phyloP scores from a whole-genome alignment of 305 asterid species.

The Fraxinus velutina region DNA sequence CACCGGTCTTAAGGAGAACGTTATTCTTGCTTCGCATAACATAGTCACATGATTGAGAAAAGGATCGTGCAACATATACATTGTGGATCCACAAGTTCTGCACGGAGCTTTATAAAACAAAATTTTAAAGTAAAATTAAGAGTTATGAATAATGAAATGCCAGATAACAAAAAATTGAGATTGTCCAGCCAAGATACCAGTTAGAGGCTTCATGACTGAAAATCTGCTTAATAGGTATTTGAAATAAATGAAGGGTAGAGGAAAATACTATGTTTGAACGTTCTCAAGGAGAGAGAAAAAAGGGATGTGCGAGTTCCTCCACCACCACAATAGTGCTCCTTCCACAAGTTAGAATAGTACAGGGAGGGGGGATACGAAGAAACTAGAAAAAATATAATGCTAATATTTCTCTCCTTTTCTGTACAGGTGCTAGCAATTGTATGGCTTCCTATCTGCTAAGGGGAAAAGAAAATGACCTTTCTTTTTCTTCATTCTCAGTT shows the following conservation, averaged over 20 bases:
- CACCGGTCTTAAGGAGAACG: conserved; percentile 32
- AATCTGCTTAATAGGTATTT: not conserved
- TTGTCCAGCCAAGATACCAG: not conserved
- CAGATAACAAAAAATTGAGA: not conserved
- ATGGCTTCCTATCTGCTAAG: not conserved
- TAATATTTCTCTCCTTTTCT: not conserved
- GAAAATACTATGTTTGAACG: not conserved
- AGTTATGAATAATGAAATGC: not conserved
- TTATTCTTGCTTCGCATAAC: conserved; percentile 22
- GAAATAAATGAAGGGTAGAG: not conserved
- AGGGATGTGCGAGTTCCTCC: not conserved
- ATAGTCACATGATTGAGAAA: conserved; percentile 16
- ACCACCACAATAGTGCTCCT: not conserved
- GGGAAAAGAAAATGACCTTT: not conserved
- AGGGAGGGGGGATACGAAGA: not conserved
- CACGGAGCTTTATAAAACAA: not conserved
- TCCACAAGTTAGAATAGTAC: not conserved
- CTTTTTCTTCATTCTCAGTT: not conserved
- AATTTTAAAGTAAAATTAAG: not conserved
- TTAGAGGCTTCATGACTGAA: not conserved
- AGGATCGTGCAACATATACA: conserved; percentile 19
- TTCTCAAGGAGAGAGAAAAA: not conserved
- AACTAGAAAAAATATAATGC: not conserved
- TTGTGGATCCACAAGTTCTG: conserved; percentile 7
- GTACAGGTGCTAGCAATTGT: not conserved